Conservation (phyloP, 305 asterid genomes). For the Ilex paraguariensis region DNA sequence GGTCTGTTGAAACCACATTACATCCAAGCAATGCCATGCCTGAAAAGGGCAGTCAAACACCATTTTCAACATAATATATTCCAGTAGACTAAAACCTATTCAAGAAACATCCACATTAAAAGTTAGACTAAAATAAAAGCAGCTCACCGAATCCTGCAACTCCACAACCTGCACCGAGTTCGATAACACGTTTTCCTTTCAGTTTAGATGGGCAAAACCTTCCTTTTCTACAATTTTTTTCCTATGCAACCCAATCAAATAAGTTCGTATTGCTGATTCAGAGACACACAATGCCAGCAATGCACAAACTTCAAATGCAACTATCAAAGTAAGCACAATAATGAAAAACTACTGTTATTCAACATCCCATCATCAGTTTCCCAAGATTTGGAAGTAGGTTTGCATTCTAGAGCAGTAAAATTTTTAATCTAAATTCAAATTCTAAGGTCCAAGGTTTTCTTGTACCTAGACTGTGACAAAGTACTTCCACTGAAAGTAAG, state of each 20-base stretch:
- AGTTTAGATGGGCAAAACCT: conserved; percentile 79
- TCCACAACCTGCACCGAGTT: conserved; percentile 99
- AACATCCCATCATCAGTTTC: too few relatives aligned
- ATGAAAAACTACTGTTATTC: background rate
- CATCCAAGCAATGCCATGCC: conserved; percentile 97
- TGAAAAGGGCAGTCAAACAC: conserved; percentile 23
- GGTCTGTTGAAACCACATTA: conserved; percentile 85
- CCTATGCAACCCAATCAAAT: conserved; percentile 35
- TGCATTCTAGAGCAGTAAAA: too few relatives aligned
- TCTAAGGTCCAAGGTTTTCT: too few relatives aligned
- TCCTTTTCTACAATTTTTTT: conserved; percentile 82
- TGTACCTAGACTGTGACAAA: too few relatives aligned
- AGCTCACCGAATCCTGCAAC: conserved; percentile 89
- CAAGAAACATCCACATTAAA: background rate
- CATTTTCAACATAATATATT: conserved; percentile 10
- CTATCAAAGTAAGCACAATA: background rate
- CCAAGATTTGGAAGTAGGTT: too few relatives aligned
- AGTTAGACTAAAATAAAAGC: conserved; percentile 11
- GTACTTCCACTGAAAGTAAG: too few relatives aligned
- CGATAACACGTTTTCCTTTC: conserved; percentile 86
- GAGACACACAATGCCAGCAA: conserved; percentile 7
- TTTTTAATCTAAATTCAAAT: too few relatives aligned
- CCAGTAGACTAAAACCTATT: conserved; percentile 6
- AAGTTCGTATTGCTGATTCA: conserved; percentile 15
- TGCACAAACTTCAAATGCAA: background rate